These are phyloP conservation scores for Wickerhamiella alocasiicola DNA, from an alignment of 805 yeast species.

Conservation along the genomic window DNA sequence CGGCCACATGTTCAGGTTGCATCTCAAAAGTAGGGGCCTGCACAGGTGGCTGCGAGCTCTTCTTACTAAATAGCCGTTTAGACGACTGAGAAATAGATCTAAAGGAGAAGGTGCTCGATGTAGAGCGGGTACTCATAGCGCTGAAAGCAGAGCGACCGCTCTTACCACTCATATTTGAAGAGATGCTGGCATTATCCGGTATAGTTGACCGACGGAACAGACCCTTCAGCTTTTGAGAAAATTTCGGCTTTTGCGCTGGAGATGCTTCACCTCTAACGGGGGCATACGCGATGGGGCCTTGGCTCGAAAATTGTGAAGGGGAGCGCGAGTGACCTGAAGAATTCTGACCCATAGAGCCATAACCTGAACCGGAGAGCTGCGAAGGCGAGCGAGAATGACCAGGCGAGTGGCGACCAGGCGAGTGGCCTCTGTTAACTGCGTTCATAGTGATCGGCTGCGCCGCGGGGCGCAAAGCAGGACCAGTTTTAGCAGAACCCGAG, in stretches of 20 bases:
- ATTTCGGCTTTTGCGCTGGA: slow-evolving; percentile 7
- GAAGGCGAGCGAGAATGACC: no score
- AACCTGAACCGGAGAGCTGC: no score
- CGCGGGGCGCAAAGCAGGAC: neutral
- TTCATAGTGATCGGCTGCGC: neutral
- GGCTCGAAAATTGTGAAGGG: slow-evolving; percentile 1
- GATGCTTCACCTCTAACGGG: slow-evolving; percentile 2
- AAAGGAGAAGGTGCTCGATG: slow-evolving; percentile 22
- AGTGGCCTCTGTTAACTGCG: neutral
- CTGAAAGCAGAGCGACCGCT: slow-evolving; percentile 14
- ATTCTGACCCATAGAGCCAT: no score
- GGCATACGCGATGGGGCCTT: slow-evolving; percentile 2
- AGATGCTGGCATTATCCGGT: slow-evolving; percentile 5
- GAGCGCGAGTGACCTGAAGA: neutral
- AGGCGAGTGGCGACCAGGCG: no score
- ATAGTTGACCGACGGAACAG: slow-evolving; percentile 1
- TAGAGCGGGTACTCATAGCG: slow-evolving; percentile 21
- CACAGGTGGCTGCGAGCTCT: slow-evolving; percentile 1
- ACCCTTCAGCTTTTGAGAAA: slow-evolving; percentile 7
- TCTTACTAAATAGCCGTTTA: slow-evolving; percentile 8
- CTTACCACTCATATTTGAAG: slow-evolving; percentile 6
- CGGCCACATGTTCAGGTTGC: neutral
- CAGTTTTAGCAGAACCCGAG: slow-evolving; percentile 2
- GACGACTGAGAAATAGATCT: slow-evolving; percentile 17
- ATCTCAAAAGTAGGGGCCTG: slow-evolving; percentile 4